These are phyloP conservation scores for Leptographium procerum DNA, from an alignment of 2,329 filamentous ascomycete genomes.

Conservation along the genomic window DNA sequence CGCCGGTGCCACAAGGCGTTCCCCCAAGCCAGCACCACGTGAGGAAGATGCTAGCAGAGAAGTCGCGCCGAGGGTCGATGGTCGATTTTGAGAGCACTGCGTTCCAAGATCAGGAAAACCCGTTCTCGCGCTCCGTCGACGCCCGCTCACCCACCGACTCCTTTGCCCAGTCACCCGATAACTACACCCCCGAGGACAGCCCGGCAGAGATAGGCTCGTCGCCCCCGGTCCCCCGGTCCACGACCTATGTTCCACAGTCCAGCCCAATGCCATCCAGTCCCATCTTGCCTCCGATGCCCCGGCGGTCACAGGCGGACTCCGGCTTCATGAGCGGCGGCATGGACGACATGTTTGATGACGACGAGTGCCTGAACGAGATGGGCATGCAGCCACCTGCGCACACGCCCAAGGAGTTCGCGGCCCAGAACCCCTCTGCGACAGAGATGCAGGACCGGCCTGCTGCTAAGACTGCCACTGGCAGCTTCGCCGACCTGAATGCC, in stretches of 20 bases:
- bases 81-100: constrained; percentile 20
- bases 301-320: constrained; percentile 54
- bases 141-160: constrained; percentile 45
- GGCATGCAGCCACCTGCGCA: constrained; percentile 1
- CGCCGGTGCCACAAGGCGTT: constrained; percentile 52
- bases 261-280: constrained; percentile 72
- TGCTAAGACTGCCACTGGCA: neutral
- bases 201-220: constrained; percentile 81
- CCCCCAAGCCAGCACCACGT: constrained; percentile 17
- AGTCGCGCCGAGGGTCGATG: constrained; percentile 47
- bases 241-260: constrained; percentile 37
- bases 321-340: constrained; percentile 76
- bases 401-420: constrained; percentile 1
- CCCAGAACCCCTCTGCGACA: constrained; percentile 1
- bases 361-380: constrained; percentile 23
- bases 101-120: constrained; percentile 13
- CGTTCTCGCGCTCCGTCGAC: constrained; percentile 31
- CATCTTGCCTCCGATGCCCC: constrained; percentile 51
- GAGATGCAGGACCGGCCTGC: neutral
- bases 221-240: constrained; percentile 63
- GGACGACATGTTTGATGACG: constrained; percentile 58
- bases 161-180: constrained; percentile 37
- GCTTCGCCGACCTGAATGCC: neutral
- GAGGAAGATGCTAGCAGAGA: constrained; percentile 28
- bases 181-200: constrained; percentile 49